These are phyloP conservation scores for Monilinia fructigena DNA, from an alignment of 2,329 filamentous ascomycete genomes.

Conservation along the genomic window DNA sequence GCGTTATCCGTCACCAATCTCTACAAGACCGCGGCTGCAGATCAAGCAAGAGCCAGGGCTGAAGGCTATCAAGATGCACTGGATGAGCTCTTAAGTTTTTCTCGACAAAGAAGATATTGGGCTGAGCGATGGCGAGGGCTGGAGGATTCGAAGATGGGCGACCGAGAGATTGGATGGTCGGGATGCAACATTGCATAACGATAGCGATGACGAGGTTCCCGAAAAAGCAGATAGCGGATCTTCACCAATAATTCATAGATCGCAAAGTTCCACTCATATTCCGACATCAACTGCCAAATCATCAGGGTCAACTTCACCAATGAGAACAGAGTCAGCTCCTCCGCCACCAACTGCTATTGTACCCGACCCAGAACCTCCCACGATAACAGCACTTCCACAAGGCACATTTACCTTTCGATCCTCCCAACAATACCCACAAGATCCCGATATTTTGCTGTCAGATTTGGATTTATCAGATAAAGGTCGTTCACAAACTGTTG, in stretches of 20 bases:
- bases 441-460: constrained; percentile 58
- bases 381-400: constrained; percentile 51
- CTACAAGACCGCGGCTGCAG: constrained; percentile 84
- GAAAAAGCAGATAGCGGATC: constrained; percentile 61
- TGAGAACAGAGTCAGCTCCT: constrained; percentile 40
- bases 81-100: constrained; percentile 84
- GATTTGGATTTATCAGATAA: constrained; percentile 59
- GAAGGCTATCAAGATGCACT: constrained; percentile 93
- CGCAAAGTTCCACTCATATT: constrained; percentile 46
- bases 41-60: constrained; percentile 70
- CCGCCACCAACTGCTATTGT: constrained; percentile 23
- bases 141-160: constrained; percentile 61
- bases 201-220: constrained; percentile 65
- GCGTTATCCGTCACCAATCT: constrained; percentile 93
- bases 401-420: constrained; percentile 71
- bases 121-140: constrained; percentile 73
- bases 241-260: constrained; percentile 57
- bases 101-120: constrained; percentile 81
- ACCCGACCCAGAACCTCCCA: constrained; percentile 26
- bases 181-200: constrained; percentile 53
- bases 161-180: constrained; percentile 67
- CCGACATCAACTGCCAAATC: constrained; percentile 24
- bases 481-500: constrained; percentile 39
- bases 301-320: constrained; percentile 32
- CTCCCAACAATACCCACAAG: constrained; percentile 56